Conservation (phyloP, 495 filamentous ascomycete species). For the Aspergillus conjunctus region DNA sequence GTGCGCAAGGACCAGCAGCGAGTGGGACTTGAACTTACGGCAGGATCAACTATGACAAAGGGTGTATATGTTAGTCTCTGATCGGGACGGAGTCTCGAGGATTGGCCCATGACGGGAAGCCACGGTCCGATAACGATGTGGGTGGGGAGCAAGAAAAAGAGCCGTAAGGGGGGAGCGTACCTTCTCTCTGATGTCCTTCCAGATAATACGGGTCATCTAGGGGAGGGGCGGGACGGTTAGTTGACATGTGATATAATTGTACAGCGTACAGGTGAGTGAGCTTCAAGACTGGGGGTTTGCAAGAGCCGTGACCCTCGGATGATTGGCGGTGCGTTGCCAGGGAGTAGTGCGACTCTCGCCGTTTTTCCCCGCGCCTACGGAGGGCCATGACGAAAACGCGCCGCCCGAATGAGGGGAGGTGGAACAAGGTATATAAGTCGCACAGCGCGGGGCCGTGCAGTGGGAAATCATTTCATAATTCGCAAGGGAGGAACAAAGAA, state of each 20-base stretch:
- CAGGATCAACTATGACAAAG: constrained; percentile 71
- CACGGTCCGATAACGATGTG: constrained; percentile 7
- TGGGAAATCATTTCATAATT: constrained; percentile 4
- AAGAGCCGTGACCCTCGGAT: constrained; percentile 21
- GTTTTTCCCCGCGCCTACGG: constrained; percentile 41
- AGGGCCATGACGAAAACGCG: constrained; percentile 34
- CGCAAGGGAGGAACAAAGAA: not conserved
- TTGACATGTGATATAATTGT: constrained; percentile 23
- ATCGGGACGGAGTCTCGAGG: constrained; percentile 7
- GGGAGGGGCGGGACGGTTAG: constrained; percentile 26
- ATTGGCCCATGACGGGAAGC: constrained; percentile 19
- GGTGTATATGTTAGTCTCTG: constrained; percentile 11
- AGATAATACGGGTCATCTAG: constrained; percentile 97
- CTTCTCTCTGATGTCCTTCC: constrained; percentile 97
- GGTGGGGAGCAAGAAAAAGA: constrained; percentile 18
- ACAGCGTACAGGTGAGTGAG: constrained; percentile 4
- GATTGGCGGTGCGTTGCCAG: constrained; percentile 19
- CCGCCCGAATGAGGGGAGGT: constrained; percentile 21
- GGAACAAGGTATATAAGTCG: constrained; percentile 35
- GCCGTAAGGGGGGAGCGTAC: constrained; percentile 41
- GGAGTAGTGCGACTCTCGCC: constrained; percentile 27
- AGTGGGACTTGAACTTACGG: constrained; percentile 54
- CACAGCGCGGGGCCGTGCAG: constrained; percentile 16
- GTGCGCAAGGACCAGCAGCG: not conserved
- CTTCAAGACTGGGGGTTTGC: constrained; percentile 22